Conservation (phyloP, 2,329 filamentous ascomycete genomes). For the Scortechinia acanthostroma region DNA sequence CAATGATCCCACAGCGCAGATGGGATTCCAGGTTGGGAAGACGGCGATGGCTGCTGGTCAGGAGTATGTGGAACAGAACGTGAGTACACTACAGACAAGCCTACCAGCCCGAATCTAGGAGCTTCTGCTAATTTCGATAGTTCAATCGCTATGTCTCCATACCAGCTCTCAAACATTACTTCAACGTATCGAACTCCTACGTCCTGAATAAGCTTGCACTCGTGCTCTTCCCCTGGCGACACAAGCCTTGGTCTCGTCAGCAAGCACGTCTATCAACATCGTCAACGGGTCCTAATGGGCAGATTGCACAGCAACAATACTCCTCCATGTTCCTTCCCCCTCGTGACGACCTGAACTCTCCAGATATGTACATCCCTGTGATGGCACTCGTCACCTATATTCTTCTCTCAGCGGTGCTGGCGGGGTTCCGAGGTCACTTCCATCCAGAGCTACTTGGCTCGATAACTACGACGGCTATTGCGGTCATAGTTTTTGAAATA, state of each 20-base stretch:
- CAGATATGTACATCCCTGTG: constrained; percentile 98
- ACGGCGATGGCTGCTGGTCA: constrained; percentile 85
- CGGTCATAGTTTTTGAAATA: constrained; percentile 81
- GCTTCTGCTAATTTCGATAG: neutral
- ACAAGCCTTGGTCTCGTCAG: constrained; percentile 93
- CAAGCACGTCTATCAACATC: constrained; percentile 38
- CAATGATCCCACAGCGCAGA: constrained; percentile 88
- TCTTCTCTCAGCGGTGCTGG: constrained; percentile 81
- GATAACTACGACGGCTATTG: constrained; percentile 77
- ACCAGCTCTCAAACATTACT: constrained; percentile 92
- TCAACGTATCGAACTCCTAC: constrained; percentile 97
- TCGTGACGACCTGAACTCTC: constrained; percentile 90
- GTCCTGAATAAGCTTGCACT: constrained; percentile 88
- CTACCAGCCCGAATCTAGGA: no score
- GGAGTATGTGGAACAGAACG: constrained; percentile 92
- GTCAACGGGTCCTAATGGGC: constrained; percentile 53
- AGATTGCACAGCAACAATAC: constrained; percentile 36
- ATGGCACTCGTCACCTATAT: constrained; percentile 99
- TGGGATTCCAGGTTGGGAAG: constrained; percentile 90
- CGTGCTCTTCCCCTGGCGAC: constrained; percentile 94
- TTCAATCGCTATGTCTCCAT: constrained; percentile 69
- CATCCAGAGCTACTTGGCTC: constrained; percentile 87
- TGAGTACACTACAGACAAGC: constrained; percentile 27
- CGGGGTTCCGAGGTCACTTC: constrained; percentile 83
- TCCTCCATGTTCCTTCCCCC: constrained; percentile 66